phyloP scores from a whole-genome alignment of 2,329 filamentous ascomycete species.

The Saccharata proteae region DNA sequence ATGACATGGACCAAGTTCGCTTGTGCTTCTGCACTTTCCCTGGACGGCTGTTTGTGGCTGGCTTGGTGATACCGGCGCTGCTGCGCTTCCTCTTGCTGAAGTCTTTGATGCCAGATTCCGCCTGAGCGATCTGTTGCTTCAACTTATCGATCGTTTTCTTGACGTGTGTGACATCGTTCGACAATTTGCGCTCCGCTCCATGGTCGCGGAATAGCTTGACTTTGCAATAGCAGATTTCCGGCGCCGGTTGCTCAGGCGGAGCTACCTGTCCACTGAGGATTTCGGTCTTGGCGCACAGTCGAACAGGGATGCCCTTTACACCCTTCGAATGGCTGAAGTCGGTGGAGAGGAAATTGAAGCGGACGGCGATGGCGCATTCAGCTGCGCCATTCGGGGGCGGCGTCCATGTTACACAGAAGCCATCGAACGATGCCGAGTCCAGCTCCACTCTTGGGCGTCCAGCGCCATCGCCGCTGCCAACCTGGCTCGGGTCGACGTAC shows the following conservation, averaged over 20 bases:
- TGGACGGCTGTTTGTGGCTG: slow-evolving; percentile 43
- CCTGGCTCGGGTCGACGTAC: slow-evolving; percentile 59
- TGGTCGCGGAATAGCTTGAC: slow-evolving; percentile 96
- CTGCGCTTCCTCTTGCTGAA: slow-evolving; percentile 48
- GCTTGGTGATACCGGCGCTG: slow-evolving; percentile 37
- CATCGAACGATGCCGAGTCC: slow-evolving; percentile 68
- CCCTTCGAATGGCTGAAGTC: slow-evolving; percentile 99
- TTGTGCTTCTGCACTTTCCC: slow-evolving; percentile 87
- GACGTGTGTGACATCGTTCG: slow-evolving; percentile 87
- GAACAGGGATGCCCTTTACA: slow-evolving; percentile 91
- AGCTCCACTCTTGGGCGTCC: slow-evolving; percentile 36
- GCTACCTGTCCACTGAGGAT: slow-evolving; percentile 35
- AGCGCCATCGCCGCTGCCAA: slow-evolving; percentile 39
- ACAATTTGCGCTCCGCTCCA: slow-evolving; percentile 85
- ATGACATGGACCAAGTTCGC: slow-evolving; percentile 90
- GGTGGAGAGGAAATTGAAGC: slow-evolving; percentile 97
- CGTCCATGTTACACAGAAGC: slow-evolving; percentile 84
- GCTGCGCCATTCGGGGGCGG: slow-evolving; percentile 54
- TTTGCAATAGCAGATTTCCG: slow-evolving; percentile 86
- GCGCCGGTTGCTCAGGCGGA: slow-evolving; percentile 28
- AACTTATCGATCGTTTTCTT: slow-evolving; percentile 95
- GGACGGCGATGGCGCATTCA: slow-evolving; percentile 78
- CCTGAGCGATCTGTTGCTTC: slow-evolving; percentile 81
- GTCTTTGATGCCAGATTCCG: slow-evolving; percentile 47
- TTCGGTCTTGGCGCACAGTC: slow-evolving; percentile 84